Base-by-base conservation (phyloP, 345 rosid genomes). In the Corchorus capsularis region DNA sequence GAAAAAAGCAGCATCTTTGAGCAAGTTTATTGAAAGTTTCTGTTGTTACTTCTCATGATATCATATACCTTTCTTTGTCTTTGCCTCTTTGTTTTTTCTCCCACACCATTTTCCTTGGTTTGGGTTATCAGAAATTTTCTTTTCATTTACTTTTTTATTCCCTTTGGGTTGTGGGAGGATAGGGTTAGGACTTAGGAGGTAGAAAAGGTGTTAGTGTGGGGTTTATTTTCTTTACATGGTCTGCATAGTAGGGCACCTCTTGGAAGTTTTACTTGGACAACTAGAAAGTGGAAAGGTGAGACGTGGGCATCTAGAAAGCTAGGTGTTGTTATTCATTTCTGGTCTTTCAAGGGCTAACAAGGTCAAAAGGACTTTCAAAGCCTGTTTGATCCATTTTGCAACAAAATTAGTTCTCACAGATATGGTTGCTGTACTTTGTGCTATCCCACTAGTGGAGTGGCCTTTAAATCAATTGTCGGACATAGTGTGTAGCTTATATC, bases 271-370 rank as follows among this genome's bases (percentile, higher is more conserved):
- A 50, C 27, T 68, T 47, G 39, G 56, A 52, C 45, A 46, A 46
- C 15, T 69, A 52, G 59, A 52, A 69, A 69, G 55, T 27, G 71
- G 71, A 67, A 46, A 47, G 71, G 15, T 67, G 55, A 67, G 27
- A 47, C 8, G 73, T 69, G 60, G 20, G 43, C 60, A 69, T 50
- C 14, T 69, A 50, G 73, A 69, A 69, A 27, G 22, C 46, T 5
- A 39, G 43, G 46, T 27, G 60, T 47, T 64, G 22, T 64, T 17
- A 8, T 64, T 64, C 15, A 62, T 62, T 27, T 62, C 66, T 62
- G 45, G 45, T 62, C 43, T 67, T 69, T 69, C 12, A 50, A 41
- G 73, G 60, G 27, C 59, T 19, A 69, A 50, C 4, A 69, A 34
- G n/a, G 60, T 69, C 59, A 69, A 32, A 22, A 20, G 52, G 20